Conservation (phyloP, 1,139 yeast species). For the Diutina ranongensis region DNA sequence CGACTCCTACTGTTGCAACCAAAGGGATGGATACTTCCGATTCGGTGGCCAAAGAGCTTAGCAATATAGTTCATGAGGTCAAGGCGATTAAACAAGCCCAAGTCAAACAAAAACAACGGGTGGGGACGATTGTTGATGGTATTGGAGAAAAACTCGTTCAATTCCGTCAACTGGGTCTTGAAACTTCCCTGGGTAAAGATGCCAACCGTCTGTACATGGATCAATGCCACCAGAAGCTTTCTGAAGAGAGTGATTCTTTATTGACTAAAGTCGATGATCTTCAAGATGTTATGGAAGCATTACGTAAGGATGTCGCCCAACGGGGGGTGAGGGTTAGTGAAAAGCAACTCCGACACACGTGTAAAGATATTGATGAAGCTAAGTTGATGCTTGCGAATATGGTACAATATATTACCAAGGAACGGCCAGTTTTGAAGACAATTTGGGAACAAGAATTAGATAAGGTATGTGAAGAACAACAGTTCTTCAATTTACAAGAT, state of each 20-base stretch:
- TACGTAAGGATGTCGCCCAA: conserved; percentile 85
- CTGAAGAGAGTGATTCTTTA: conserved; percentile 64
- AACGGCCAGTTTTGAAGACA: conserved; percentile 78
- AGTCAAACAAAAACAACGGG: not conserved
- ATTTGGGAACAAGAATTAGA: conserved; percentile 91
- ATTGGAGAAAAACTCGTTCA: not conserved
- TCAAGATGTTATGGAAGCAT: conserved; percentile 83
- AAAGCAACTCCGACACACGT: conserved; percentile 57
- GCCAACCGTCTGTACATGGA: conserved; percentile 61
- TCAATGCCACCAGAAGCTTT: conserved; percentile 58
- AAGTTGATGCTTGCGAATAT: conserved; percentile 38
- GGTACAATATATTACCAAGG: conserved; percentile 52
- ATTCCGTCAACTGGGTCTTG: conserved; percentile 1
- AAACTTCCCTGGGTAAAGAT: not conserved
- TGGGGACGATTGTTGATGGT: not conserved
- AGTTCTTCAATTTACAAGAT: conserved; percentile 80
- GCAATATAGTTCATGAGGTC: not conserved
- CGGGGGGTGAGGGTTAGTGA: conserved; percentile 79
- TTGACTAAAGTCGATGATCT: conserved; percentile 81
- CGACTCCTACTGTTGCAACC: conserved; percentile 6
- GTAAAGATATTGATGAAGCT: conserved; percentile 55
- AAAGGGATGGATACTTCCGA: not conserved
- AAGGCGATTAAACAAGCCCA: not conserved
- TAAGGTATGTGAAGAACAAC: conserved; percentile 88
- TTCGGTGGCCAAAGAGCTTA: not conserved